Evolutionary conservation across 805 yeast species (phyloP).

Genomic region (Tetrapisispora iriomotensis): DNA sequence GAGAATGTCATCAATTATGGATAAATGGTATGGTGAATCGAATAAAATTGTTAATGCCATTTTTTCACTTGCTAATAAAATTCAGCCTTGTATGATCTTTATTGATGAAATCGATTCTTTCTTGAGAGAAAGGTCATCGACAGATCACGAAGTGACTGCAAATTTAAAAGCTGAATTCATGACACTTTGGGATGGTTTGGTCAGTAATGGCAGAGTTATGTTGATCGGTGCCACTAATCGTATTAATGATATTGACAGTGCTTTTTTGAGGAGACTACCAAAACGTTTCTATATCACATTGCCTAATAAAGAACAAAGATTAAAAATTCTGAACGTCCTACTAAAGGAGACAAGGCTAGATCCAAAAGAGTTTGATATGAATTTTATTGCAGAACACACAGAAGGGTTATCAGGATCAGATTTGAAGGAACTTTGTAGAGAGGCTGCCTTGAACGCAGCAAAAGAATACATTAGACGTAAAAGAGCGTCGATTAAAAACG

Average conservation of each 20-base stretch:
- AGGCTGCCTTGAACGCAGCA: constrained; percentile 84
- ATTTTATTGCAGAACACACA: constrained; percentile 50
- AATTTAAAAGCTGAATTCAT: constrained; percentile 92
- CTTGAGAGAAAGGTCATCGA: constrained; percentile 69
- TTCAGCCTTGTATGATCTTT: constrained; percentile 90
- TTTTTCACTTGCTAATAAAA: constrained; percentile 77
- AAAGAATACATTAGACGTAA: constrained; percentile 70
- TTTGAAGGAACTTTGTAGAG: constrained; percentile 80
- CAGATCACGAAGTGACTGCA: constrained; percentile 93
- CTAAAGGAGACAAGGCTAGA: constrained; percentile 58
- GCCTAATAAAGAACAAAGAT: constrained; percentile 61
- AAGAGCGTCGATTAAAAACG: constrained; percentile 30
- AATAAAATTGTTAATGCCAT: constrained; percentile 90
- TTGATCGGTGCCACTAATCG: constrained; percentile 94
- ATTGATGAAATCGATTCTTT: constrained; percentile 96
- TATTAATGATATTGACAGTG: constrained; percentile 83
- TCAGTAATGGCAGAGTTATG: constrained; percentile 66
- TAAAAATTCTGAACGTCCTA: constrained; percentile 58
- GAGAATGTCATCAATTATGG: constrained; percentile 89
- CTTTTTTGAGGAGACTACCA: constrained; percentile 88
- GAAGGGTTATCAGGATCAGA: constrained; percentile 85
- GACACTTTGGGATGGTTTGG: constrained; percentile 94
- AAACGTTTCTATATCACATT: constrained; percentile 71
- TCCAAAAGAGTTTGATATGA: constrained; percentile 43
- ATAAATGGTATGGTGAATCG: constrained; percentile 96